Evolutionary conservation across 768 basidiomycete genomes (phyloP), one percentile per base, ranked within the genome.

Genomic region (Tricholoma saponaceum): DNA sequence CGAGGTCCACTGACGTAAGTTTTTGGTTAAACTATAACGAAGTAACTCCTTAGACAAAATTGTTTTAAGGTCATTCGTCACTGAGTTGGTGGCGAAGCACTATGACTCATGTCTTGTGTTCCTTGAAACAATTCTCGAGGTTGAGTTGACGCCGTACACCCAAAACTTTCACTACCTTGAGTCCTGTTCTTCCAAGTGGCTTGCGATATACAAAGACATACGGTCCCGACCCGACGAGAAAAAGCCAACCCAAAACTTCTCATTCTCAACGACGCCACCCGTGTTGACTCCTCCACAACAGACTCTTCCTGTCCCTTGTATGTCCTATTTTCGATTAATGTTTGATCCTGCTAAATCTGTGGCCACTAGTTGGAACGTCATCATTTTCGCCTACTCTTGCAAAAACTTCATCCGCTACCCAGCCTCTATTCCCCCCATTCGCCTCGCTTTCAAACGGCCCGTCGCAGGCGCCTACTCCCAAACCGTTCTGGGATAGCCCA

Each of bases 111-210:
- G 70, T 46, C 60, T 58, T 0, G 7, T 33, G 3, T 58, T 69
- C 22, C 53, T 82, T 22, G 57, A 58, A 23, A 61, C 68, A 22
- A 67, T 70, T 5, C 58, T 80, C 5, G 58, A 59, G 12, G 57
- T 72, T 2, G 82, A 83, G 65, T 33, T 37, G 2, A 53, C 57
- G 1, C 79, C 77, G 2, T 79, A 67, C 64, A 80, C 79, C 6
- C 76, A 75, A 61, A 81, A 79, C 56, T 60, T 56, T 4, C 76
- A 76, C 58, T 79, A 79, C 56, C 67, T 75, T 8, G 49, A 64
- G 7, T 59, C 66, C 0, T 62, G 59, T 5, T 69, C 66, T 16
- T 73, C 75, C 28, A 73, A 74, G 59, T 74, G 67, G 64, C 62
- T 76, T 6, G 67, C 68, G 13, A 66, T 67, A 22, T 78, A 77